Base-by-base conservation (phyloP, 345 rosid species). In the Hypericum perforatum region DNA sequence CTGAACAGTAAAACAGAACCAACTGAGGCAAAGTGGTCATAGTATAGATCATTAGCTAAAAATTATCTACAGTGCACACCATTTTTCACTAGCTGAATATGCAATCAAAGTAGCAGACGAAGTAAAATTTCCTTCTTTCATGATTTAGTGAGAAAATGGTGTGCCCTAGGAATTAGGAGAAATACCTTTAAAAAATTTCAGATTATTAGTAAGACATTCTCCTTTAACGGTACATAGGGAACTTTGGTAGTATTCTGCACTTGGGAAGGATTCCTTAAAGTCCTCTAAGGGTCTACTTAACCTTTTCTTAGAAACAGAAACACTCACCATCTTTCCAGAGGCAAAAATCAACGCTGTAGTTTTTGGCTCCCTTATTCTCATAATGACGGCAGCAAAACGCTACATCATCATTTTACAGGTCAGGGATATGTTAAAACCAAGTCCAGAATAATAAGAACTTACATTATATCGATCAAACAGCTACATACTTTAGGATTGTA, bases 371-470 rank as follows among this genome's bases (percentile, higher is more conserved):
- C 90, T 81, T 11, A 89, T 89, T 74, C 97, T 78, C 97, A 89
- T 89, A 46, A 89, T 86, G 2, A 89, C 94, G 0, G 97, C 97
- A 74, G 97, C 95, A 59, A 89, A 89, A 71, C 95, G 92, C 90
- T 84, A 74, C 49, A 58, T 15, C 52, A 40, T 54, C 46, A 69
- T 32, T 53, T 14, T 9, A 48, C 57, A 8, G 39, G 5, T 65
- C 11, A 65, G 41, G 15, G 15, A 55, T 51, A 37, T 41, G 57
- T 39, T 39, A 14, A 11, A 13, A 51, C 16, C 14, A 53, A 45
- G 42, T 37, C 0, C 5, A 29, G 45, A 47, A 52, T 5, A 8
- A 37, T 11, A 8, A 13, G 37, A 48, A n/a, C 13, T 40, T 11
- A 7, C 9, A 64, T 14, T 13, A 38, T 1, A 16, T 22, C 36